A percentile compares a stretch with the other conserved stretches of the same genome.
Conservation (phyloP, 192 early-diverging fungal genomes). For the Backusella liffmaniae region DNA sequence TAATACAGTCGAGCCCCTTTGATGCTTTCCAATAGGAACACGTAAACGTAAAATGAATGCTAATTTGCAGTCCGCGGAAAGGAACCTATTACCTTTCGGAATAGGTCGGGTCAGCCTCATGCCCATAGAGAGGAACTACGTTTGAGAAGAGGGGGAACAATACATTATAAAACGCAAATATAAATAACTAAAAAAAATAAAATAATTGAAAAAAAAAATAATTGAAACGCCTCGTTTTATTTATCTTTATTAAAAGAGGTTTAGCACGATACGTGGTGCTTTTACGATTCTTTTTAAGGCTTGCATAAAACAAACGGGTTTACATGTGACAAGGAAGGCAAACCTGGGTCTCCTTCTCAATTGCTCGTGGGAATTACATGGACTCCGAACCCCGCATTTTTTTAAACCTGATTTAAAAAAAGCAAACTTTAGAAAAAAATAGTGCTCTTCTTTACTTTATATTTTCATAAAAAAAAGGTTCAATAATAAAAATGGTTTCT, state of each 20-base stretch:
- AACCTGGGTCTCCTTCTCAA: not conserved
- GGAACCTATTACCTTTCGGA: constrained; percentile 4
- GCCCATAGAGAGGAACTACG: not conserved
- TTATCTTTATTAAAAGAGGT: not conserved
- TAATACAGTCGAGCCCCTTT: not conserved
- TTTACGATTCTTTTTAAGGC: not conserved
- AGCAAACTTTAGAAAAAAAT: not conserved
- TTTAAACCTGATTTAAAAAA: not conserved
- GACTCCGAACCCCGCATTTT: constrained; percentile 4
- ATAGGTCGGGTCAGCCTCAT: constrained; percentile 6
- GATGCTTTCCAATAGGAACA: not conserved
- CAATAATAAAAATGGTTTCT: not conserved
- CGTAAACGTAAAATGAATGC: constrained; percentile 1
- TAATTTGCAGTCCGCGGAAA: constrained; percentile 4
- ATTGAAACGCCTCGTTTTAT: not conserved
- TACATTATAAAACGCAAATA: not conserved
- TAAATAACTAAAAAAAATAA: not conserved
- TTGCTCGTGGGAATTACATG: not conserved
- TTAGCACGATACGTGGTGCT: not conserved
- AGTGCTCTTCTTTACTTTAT: not conserved
- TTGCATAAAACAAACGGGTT: constrained; percentile 2
- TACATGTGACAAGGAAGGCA: constrained; percentile 4
- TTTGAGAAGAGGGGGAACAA: not conserved
- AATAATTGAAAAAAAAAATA: not conserved
- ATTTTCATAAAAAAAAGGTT: not conserved